Evolutionary conservation across 495 filamentous ascomycete genomes (phyloP), one percentile per base, ranked within the genome.

Genomic region (Jackrogersella minutella): DNA sequence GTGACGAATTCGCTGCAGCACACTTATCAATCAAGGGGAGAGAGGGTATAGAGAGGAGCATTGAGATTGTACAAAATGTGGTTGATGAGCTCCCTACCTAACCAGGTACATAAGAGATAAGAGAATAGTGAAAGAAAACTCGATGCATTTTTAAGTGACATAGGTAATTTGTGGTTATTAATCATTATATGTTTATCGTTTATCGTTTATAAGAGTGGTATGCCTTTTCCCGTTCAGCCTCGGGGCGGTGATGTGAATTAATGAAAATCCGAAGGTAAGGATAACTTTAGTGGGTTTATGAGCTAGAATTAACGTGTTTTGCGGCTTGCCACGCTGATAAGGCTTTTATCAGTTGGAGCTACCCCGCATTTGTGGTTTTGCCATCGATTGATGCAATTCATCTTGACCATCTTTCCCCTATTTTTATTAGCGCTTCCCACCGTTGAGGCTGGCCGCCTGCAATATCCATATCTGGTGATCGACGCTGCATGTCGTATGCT

Each of bases 401-500:
- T 50, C 26, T n/a, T n/a, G n/a, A n/a, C n/a, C n/a, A n/a, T n/a
- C n/a, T n/a, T n/a, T n/a, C n/a, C n/a, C n/a, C n/a, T n/a, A n/a
- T n/a, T n/a, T n/a, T n/a, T n/a, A n/a, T n/a, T n/a, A n/a, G n/a
- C n/a, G n/a, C n/a, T n/a, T n/a, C n/a, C n/a, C n/a, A n/a, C n/a
- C n/a, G n/a, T n/a, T n/a, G n/a, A n/a, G n/a, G n/a, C n/a, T n/a
- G n/a, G n/a, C n/a, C n/a, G n/a, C n/a, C n/a, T n/a, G n/a, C n/a
- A n/a, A n/a, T n/a, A n/a, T n/a, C n/a, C n/a, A 41, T 43, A 68
- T 43, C 66, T 58, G 51, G 44, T 69, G 66, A 69, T 69, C 55
- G 34, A 34, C 56, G 37, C 36, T 58, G 56, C 43, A 64, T 16
- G 51, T 69, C 66, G 66, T 64, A 69, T 59, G 66, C 66, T 69